Evolutionary conservation across 2,329 filamentous ascomycete genomes (phyloP), one percentile per base, ranked within the genome.

Genomic region (Exophiala alcalophila): DNA sequence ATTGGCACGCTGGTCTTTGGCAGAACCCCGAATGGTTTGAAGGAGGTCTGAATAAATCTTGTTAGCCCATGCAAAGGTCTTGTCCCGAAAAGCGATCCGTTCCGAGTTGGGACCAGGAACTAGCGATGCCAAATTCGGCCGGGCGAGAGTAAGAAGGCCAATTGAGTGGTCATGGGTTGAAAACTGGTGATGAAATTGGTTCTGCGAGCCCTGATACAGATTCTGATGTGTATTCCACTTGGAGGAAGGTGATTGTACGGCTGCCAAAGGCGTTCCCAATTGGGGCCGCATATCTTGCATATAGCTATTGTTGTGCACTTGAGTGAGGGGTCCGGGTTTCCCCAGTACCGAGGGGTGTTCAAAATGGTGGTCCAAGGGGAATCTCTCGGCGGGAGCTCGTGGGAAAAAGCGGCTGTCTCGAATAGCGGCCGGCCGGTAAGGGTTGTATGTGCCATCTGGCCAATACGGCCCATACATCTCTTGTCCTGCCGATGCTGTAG

Each of bases 41-140:
- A 90, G 66, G 5, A 91, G 72, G 50, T 87, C 81, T 33, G 84
- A 71, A 62, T 90, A 90, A 21, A 82, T 76, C 52, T 74, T 73
- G 60, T 89, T 82, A n/a, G 84, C 85, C 66, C 80, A 81, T 10
- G 76, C 70, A 16, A 89, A 65, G 2, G 78, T 77, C 50, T 79
- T 83, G 51, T 88, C 84, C 52, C 80, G 82, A 58, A 86, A 86
- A 12, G 53, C 53, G 15, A 55, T 49, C 11, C 41, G 45, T 14
- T 57, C 53, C 12, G 54, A 52, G 15, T 46, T 38, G 9, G 48
- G 40, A 3, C 41, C 47, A 5, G 54, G 52, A 11, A 36, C 33
- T 9, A 56, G 40, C n/a, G 49, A 44, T 14, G 19, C 29, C 11
- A 45, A 16, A 11, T 18, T 19, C 15, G 49, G 41, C 29, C 42